phyloP scores from a whole-genome alignment of 306 rosid species.

The Corylus heterophylla region DNA sequence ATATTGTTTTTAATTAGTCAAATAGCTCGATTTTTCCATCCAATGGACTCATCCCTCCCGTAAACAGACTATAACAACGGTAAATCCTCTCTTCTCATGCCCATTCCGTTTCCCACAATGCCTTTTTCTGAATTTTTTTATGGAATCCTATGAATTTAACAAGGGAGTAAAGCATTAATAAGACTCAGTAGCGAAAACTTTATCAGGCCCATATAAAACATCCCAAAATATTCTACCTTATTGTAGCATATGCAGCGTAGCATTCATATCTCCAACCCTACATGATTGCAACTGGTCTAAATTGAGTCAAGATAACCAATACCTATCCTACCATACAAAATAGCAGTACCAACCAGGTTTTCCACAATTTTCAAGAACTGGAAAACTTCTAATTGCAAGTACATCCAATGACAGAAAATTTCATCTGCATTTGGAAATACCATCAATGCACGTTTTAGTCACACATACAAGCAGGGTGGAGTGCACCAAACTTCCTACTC shows the following conservation, averaged over 20 bases:
- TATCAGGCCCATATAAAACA: not conserved
- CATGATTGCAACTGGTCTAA: not conserved
- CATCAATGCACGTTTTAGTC: not conserved
- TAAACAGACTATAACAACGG: not conserved
- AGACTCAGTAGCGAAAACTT: not conserved
- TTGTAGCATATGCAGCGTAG: not conserved
- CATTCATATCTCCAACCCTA: not conserved
- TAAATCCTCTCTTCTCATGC: not conserved
- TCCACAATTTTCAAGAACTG: not conserved
- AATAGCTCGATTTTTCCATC: not conserved
- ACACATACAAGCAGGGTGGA: not conserved
- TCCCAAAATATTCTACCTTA: not conserved
- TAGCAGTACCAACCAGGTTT: not conserved
- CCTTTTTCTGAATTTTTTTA: not conserved
- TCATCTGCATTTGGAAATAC: conserved; percentile 4
- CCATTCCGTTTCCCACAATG: not conserved
- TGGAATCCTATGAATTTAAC: not conserved
- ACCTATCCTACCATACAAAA: not conserved
- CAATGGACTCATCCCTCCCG: not conserved
- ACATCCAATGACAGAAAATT: not conserved
- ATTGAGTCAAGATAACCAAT: not conserved
- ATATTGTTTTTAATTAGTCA: not conserved
- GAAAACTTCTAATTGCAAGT: not conserved
- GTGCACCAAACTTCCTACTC: not conserved
- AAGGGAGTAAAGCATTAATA: not conserved